Base-by-base conservation (phyloP, 2,329 filamentous ascomycete genomes). In the Zymoseptoria ardabiliae region DNA sequence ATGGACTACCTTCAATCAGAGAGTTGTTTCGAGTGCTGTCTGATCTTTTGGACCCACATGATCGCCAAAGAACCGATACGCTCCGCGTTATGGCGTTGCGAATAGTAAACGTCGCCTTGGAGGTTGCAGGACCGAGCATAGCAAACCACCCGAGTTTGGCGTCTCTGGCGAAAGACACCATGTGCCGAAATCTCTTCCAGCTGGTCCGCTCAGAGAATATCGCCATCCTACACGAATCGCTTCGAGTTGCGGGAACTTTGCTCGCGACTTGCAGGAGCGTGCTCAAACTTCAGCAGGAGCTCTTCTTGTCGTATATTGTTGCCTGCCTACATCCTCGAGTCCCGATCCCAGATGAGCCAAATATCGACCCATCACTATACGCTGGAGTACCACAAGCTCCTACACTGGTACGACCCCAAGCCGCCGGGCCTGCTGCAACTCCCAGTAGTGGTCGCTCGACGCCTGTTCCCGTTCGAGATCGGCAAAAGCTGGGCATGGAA, bases 81-180 rank as follows among this genome's bases (percentile, higher is more conserved):
- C 94, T 97, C 88, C 85, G 93, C 67, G 91, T 99, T 49, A 99
- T 99, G 92, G 94, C 94, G 19, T 78, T 99, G 65, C 86, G 94
- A 50, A 97, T 99, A 64, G 94, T 99, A 58, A 94, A 99, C 73
- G 94, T 99, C 51, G 94, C 94, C 1, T 82, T 99, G 21, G 94
- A 99, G 75, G 93, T 99, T 59, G 91, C 94, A 1, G 94, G 94
- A 0, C 93, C 94, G 3, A 96, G 92, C 7, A 97, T 99, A 71
- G 90, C 92, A 54, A 89, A 89, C 63, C 94, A 99, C 72, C 92
- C 93, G 5, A 90, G 89, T 59, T 78, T 99, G 55, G 92, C 93
- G 10, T 85, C 83, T 4, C 83, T 99, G 58, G 94, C 94, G 0
- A 91, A 96, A 73, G 93, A 99, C 73, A 90, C 91, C 22, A 79